phyloP scores from a whole-genome alignment of 768 basidiomycete species.

The Macrolepiota albuminosa region DNA sequence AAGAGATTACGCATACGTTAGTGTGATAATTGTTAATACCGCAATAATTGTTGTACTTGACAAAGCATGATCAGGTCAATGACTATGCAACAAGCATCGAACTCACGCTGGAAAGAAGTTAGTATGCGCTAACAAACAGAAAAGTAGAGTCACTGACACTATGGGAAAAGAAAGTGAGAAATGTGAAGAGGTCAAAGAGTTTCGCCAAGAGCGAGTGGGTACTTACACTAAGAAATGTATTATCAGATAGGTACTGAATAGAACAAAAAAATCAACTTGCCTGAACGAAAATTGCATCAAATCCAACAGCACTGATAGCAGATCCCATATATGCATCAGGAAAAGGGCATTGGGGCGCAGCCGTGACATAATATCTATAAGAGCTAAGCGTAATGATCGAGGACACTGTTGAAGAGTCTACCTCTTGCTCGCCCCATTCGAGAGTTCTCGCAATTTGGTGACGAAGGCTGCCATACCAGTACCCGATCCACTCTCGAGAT shows the following conservation, averaged over 20 bases:
- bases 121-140: not conserved
- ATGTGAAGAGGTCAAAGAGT: not conserved
- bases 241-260: not conserved
- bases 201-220: not conserved
- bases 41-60: conserved; percentile 28
- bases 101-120: conserved; percentile 7
- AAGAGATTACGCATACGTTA: conserved; percentile 24
- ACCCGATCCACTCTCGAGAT: conserved; percentile 61
- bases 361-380: conserved; percentile 59
- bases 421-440: conserved; percentile 48
- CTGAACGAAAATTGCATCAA: conserved; percentile 64
- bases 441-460: conserved; percentile 45
- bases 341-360: conserved; percentile 63
- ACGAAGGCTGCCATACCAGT: conserved; percentile 49
- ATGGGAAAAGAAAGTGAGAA: not conserved
- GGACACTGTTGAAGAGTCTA: conserved; percentile 19
- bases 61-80: not conserved
- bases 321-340: conserved; percentile 59
- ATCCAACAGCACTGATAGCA: conserved; percentile 54
- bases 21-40: conserved; percentile 47
- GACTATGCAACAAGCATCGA: not conserved
- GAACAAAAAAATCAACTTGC: not conserved
- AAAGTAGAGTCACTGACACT: conserved; percentile 3
- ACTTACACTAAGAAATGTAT: conserved; percentile 11
- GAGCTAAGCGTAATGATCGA: not conserved